Percentiles rank a stretch among this genome's conserved stretches.
Evolutionary conservation across 78 protist species (phyloP).

Genomic region (Salpingoeca rosetta): DNA sequence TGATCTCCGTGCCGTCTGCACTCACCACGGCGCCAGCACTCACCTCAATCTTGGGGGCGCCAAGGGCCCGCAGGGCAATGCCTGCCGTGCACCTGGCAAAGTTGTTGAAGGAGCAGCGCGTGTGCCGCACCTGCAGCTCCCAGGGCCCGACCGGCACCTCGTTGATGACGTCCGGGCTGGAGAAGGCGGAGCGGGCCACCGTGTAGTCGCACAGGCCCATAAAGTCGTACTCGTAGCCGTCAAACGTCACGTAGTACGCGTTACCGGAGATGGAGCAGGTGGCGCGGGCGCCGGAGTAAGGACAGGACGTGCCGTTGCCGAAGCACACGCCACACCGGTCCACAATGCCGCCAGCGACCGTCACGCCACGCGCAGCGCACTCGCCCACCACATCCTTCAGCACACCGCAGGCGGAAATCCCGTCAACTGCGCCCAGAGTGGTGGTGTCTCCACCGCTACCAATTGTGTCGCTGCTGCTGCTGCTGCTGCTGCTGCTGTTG

Average conservation of each 20-base stretch:
- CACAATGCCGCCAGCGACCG: background rate
- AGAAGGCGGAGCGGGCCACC: background rate
- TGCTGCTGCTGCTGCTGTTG: too few species aligned
- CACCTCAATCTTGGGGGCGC: background rate
- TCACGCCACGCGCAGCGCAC: too few species aligned
- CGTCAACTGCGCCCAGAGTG: too few species aligned
- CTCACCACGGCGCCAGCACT: background rate
- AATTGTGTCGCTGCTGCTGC: too few species aligned
- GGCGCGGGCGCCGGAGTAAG: background rate
- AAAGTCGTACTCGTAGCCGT: background rate
- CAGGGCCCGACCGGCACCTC: background rate
- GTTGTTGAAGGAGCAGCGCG: background rate
- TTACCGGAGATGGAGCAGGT: background rate
- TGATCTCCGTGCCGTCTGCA: background rate
- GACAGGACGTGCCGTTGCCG: background rate
- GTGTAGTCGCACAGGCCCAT: background rate
- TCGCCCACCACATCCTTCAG: too few species aligned
- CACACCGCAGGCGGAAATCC: too few species aligned
- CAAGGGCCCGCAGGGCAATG: too few species aligned
- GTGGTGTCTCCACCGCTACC: too few species aligned
- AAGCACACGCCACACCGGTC: background rate
- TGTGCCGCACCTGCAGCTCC: too few species aligned
- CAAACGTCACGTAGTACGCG: background rate
- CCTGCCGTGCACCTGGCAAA: background rate
- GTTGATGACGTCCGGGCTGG: background rate